Evolutionary conservation across 108 stramenopile species (phyloP).

Genomic region (Craspedostauros australis): DNA sequence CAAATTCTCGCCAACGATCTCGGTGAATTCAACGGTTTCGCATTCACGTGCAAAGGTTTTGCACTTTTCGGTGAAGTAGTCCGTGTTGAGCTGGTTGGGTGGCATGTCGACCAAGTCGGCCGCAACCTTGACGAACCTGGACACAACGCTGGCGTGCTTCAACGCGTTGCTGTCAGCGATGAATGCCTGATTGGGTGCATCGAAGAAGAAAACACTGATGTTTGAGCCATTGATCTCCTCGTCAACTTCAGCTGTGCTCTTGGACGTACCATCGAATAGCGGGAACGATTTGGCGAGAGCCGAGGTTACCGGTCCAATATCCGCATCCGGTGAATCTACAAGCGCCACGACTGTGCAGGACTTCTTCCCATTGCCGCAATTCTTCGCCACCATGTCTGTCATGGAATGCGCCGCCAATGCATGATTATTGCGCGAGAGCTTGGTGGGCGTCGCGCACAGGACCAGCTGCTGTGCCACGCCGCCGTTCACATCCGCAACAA

Average conservation of each 20-base stretch:
- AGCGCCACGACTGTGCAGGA: constrained; percentile 19
- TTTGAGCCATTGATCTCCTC: constrained; percentile 3
- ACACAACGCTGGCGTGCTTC: constrained; percentile 20
- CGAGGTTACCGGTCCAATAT: constrained; percentile 13
- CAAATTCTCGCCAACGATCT: constrained; percentile 49
- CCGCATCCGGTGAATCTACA: constrained; percentile 14
- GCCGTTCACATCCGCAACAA: constrained; percentile 2
- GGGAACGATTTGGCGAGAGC: constrained; percentile 66
- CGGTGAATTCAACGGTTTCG: constrained; percentile 10
- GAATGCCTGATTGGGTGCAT: constrained; percentile 7
- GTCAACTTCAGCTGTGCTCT: neutral
- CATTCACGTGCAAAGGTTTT: constrained; percentile 12
- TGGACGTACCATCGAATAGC: constrained; percentile 47
- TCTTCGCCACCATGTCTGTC: constrained; percentile 32
- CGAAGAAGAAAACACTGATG: constrained; percentile 25
- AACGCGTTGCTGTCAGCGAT: constrained; percentile 5
- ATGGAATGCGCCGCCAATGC: constrained; percentile 61
- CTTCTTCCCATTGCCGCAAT: neutral
- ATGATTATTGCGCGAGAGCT: constrained; percentile 55
- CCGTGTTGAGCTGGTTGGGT: constrained; percentile 49
- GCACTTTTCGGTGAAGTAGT: constrained; percentile 39
- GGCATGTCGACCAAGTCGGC: constrained; percentile 74
- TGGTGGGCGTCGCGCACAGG: constrained; percentile 25
- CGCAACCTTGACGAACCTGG: constrained; percentile 51
- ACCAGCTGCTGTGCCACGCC: constrained; percentile 10